These are phyloP conservation scores for Pythium vanterpoolii DNA, from an alignment of 352 stramenopile species.

Conservation along the genomic window DNA sequence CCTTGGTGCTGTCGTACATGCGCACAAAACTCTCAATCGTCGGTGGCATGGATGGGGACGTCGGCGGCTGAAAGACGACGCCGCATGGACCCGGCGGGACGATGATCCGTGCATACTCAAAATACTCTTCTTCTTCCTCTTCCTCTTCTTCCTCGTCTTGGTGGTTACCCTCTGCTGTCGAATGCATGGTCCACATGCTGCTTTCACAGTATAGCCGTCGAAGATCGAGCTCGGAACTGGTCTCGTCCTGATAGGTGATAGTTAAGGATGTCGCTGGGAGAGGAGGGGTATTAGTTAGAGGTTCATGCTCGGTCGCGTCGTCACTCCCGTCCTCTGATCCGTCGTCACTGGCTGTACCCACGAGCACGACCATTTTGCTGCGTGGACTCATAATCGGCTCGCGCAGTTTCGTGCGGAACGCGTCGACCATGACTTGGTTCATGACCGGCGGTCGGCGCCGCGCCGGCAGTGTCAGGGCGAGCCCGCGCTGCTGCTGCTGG, in stretches of 20 bases:
- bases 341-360: constrained; percentile 12
- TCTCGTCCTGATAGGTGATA: not conserved
- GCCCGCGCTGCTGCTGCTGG: constrained; percentile 1
- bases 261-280: no score
- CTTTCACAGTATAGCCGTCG: constrained; percentile 18
- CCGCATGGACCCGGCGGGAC: constrained; percentile 69
- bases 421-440: constrained; percentile 55
- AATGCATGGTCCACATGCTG: constrained; percentile 15
- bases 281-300: no score
- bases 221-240: constrained; percentile 13
- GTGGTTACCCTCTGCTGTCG: constrained; percentile 2
- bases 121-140: constrained; percentile 60
- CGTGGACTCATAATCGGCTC: constrained; percentile 65
- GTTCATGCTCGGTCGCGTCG: constrained; percentile 3
- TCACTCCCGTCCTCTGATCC: constrained; percentile 3
- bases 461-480: constrained; percentile 4
- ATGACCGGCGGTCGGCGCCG: constrained; percentile 26
- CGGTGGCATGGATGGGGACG: constrained; percentile 27
- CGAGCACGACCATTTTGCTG: constrained; percentile 66
- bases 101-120: constrained; percentile 71
- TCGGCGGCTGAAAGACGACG: constrained; percentile 62
- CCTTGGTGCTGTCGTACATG: constrained; percentile 59
- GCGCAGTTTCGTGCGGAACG: constrained; percentile 64
- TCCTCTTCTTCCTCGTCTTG: constrained; percentile 20
- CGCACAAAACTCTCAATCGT: constrained; percentile 75